These are phyloP conservation scores for Plasmodium ovale DNA, from an alignment of 169 alveolate genomes.

Conservation along the genomic window DNA sequence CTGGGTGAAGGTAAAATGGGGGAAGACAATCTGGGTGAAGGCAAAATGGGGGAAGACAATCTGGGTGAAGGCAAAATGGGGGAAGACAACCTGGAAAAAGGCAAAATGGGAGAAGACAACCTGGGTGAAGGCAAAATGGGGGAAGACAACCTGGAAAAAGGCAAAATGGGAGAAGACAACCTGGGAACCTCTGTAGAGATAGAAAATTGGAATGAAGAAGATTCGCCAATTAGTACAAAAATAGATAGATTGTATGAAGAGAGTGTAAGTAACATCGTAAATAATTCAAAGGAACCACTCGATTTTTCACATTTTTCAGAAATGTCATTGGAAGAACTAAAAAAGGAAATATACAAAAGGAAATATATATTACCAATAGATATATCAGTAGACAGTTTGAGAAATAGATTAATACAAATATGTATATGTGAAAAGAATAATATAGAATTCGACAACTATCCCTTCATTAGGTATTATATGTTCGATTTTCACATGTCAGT, in stretches of 20 bases:
- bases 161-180: background rate
- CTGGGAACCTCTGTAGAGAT: background rate
- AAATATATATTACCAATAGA: conserved; percentile 72
- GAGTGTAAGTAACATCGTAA: background rate
- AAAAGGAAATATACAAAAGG: conserved; percentile 61
- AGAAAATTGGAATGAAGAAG: background rate
- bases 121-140: background rate
- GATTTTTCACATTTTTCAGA: conserved; percentile 50
- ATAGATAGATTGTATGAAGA: background rate
- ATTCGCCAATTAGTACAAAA: background rate
- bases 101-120: background rate
- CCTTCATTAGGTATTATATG: conserved; percentile 62
- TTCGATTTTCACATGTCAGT: conserved; percentile 37
- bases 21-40: background rate
- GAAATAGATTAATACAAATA: conserved; percentile 70
- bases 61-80: background rate
- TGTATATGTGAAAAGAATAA: conserved; percentile 58
- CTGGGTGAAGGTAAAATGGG: background rate
- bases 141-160: background rate
- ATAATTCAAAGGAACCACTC: conserved; percentile 8
- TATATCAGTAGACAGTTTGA: conserved; percentile 49
- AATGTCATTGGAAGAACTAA: conserved; percentile 51
- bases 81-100: background rate
- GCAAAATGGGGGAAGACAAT: background rate
- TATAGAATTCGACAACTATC: conserved; percentile 51